phyloP scores from a whole-genome alignment of 768 basidiomycete species.

The Xerocomellus chrysenteron region DNA sequence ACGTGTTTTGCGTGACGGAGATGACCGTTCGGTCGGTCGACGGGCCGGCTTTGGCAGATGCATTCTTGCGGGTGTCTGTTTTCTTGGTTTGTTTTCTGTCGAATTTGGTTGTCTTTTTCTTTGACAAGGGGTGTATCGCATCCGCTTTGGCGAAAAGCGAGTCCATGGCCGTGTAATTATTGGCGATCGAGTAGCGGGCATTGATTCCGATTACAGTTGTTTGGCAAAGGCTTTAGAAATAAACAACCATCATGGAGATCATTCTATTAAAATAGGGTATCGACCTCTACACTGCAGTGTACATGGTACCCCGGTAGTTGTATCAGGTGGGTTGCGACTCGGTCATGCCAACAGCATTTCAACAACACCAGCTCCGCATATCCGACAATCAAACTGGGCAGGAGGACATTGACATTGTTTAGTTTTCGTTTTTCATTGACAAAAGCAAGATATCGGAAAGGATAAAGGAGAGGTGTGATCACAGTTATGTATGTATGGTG shows the following conservation, averaged over 20 bases:
- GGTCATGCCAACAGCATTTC: not conserved
- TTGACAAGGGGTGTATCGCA: conserved; percentile 48
- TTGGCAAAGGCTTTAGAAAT: conserved; percentile 17
- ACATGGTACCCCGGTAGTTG: no score
- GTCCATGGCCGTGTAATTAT: conserved; percentile 44
- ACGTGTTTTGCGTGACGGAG: conserved; percentile 57
- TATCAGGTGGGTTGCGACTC: not conserved
- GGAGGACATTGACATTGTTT: no score
- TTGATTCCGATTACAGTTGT: not conserved
- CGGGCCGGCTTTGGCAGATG: conserved; percentile 16
- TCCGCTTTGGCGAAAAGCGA: conserved; percentile 70
- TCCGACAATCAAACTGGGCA: no score
- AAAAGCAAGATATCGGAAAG: not conserved
- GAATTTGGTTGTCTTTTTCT: conserved; percentile 39
- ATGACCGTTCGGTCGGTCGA: conserved; percentile 51
- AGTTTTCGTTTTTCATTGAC: not conserved
- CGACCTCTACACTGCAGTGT: no score
- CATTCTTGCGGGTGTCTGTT: conserved; percentile 14
- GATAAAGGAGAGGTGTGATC: not conserved
- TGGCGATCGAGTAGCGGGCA: not conserved
- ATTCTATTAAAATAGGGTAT: no score
- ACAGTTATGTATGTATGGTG: conserved; percentile 6
- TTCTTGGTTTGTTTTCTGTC: conserved; percentile 24
- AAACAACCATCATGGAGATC: conserved; percentile 4
- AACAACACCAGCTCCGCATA: not conserved